Percentiles rank a stretch among this genome's conserved stretches.
Conservation (phyloP, 1,139 yeast genomes). For the Pichia norvegensis region DNA sequence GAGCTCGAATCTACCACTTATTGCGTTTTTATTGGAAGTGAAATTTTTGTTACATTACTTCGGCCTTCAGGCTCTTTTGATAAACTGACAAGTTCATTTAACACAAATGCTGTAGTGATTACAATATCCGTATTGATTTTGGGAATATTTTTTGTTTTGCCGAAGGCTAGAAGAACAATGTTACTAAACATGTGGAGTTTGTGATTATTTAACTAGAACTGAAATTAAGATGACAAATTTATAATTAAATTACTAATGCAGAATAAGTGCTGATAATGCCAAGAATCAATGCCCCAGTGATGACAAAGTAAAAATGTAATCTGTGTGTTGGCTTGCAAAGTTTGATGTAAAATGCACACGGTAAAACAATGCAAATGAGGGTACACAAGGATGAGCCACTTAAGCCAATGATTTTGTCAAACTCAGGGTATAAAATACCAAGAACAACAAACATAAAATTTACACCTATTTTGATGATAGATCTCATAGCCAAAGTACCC, state of each 20-base stretch:
- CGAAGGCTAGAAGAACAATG: conserved; percentile 3
- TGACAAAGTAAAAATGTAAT: conserved; percentile 22
- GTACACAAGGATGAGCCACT: conserved; percentile 53
- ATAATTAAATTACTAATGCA: conserved; percentile 16
- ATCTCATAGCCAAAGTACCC: conserved; percentile 8
- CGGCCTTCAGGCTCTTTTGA: conserved; percentile 86
- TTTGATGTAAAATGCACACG: conserved; percentile 44
- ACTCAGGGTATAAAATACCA: conserved; percentile 51
- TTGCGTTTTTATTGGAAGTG: conserved; percentile 52
- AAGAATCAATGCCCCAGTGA: conserved; percentile 20
- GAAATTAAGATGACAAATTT: background rate
- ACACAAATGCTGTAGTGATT: conserved; percentile 50
- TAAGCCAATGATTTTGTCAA: conserved; percentile 49
- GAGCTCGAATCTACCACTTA: conserved; percentile 74
- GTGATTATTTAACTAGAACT: background rate
- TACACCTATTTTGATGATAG: conserved; percentile 38
- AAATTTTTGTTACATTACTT: conserved; percentile 67
- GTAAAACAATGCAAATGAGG: conserved; percentile 47
- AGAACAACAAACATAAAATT: conserved; percentile 43
- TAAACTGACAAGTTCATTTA: conserved; percentile 52
- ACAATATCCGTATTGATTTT: conserved; percentile 51
- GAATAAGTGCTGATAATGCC: conserved; percentile 28
- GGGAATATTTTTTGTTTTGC: conserved; percentile 26
- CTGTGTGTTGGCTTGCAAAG: conserved; percentile 24
- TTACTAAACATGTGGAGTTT: conserved; percentile 6